Base-by-base conservation (phyloP, 768 basidiomycete species). In the Pleurotus sapidus region DNA sequence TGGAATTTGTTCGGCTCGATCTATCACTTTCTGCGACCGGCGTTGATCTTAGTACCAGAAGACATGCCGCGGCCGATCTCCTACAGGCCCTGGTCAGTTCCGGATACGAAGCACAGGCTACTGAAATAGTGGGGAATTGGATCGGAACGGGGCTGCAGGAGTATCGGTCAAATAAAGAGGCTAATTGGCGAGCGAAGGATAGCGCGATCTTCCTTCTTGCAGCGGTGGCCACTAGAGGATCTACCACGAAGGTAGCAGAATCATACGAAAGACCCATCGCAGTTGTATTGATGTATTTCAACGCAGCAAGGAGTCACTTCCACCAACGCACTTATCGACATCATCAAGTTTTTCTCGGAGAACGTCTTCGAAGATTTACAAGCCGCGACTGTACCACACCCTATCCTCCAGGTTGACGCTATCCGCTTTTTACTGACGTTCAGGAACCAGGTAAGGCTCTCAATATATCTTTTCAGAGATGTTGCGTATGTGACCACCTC, bases 11-110 rank as follows among this genome's bases (percentile, higher is more conserved):
- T 63, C 87, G 93, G 18, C 80, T 92, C 42, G 94, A 96, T 65
- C 77, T 96, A 24, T 80, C 94, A 12, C 80, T 78, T 56, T 86
- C 89, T 57, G 70, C 78, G 53, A 72, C 65, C 61, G 60, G 83
- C 24, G 73, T 83, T 55, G 95, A 95, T 64, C 81, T 83, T 25
- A 85, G 90, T 43, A 98, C 95, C 0, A 84, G 95, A 27, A 79
- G 96, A 40, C 93, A 97, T 64, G 91, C 96, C 2, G 96, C 95
- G 0, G 94, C 91, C 0, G 96, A 99, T 64, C 92, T 98, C n/a
- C 83, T 97, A 2, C 91, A 94, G 56, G 92, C 95, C 0, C 77
- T 99, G 3, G 92, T 97, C 15, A 76, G 84, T 8, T 84, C 84
- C 58, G 87, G 93, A 39, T 87, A 86, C 61, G 95, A 97, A 66